phyloP scores from a whole-genome alignment of 768 basidiomycete species.

The Leccinum rimulosum region DNA sequence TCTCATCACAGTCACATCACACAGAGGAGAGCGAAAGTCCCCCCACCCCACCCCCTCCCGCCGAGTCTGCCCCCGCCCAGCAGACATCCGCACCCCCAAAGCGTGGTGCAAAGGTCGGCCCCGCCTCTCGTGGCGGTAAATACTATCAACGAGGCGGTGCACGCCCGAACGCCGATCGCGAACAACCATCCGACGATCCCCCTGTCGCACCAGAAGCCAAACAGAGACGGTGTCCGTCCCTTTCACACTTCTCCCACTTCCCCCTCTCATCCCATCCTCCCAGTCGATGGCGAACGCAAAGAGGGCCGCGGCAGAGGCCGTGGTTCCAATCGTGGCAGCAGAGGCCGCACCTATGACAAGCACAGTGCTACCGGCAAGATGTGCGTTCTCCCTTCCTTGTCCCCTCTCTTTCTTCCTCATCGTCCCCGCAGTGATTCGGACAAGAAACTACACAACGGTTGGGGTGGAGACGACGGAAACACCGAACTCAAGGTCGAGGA shows the following conservation, averaged over 20 bases:
- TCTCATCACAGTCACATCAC: background rate
- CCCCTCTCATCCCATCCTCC: conserved; percentile 7
- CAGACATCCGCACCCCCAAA: conserved; percentile 38
- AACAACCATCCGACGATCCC: conserved; percentile 40
- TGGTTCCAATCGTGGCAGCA: conserved; percentile 36
- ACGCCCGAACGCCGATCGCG: conserved; percentile 37
- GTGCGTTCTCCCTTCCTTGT: conserved; percentile 40
- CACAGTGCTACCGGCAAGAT: conserved; percentile 85
- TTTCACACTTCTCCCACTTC: background rate
- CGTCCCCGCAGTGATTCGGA: conserved; percentile 71
- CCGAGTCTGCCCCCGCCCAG: conserved; percentile 24
- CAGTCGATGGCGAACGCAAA: conserved; percentile 43
- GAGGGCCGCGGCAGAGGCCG: conserved; percentile 43
- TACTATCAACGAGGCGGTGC: conserved; percentile 70
- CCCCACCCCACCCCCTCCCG: conserved; percentile 37
- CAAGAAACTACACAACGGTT: conserved; percentile 91
- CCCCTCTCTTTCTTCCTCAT: conserved; percentile 8
- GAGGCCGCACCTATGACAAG: conserved; percentile 79
- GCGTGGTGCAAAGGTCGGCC: conserved; percentile 51
- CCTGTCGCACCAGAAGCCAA: conserved; percentile 32
- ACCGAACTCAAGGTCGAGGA: conserved; percentile 81
- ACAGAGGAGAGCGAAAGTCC: conserved; percentile 47
- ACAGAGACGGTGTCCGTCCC: conserved; percentile 32
- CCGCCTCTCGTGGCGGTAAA: conserved; percentile 62
- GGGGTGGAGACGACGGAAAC: conserved; percentile 90